A percentile compares a stretch with the other conserved stretches of the same genome.
Conservation (phyloP, 805 yeast species). For the Scheffersomyces coipomensis region DNA sequence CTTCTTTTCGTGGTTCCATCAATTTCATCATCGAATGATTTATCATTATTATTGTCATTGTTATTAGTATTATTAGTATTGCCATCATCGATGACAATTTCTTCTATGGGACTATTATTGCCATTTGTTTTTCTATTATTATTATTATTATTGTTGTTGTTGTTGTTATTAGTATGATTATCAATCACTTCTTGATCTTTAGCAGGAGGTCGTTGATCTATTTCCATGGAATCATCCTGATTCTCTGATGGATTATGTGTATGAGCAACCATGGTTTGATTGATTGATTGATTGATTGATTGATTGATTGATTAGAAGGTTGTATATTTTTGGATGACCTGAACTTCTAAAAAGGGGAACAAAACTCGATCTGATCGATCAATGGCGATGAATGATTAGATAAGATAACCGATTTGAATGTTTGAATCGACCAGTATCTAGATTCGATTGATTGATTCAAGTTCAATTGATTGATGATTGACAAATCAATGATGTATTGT, state of each 20-base stretch:
- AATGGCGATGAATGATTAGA: too few relatives aligned
- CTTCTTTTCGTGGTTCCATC: not conserved
- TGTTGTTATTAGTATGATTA: not conserved
- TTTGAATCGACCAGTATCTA: too few relatives aligned
- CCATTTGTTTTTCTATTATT: not conserved
- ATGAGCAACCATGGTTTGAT: not conserved
- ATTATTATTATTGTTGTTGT: not conserved
- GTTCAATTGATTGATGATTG: too few relatives aligned
- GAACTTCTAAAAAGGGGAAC: too few relatives aligned
- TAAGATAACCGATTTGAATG: too few relatives aligned
- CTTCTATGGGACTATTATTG: not conserved
- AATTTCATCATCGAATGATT: not conserved
- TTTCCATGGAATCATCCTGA: not conserved
- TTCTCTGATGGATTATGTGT: not conserved
- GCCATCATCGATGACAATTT: not conserved
- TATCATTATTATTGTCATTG: constrained; percentile 1
- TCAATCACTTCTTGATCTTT: not conserved
- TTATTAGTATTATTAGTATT: constrained; percentile 1
- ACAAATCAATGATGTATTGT: too few relatives aligned
- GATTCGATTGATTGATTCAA: too few relatives aligned
- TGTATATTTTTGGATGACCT: not conserved
- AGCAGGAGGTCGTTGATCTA: not conserved
- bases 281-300: not conserved
- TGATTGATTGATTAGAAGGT: not conserved
- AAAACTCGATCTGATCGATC: too few relatives aligned